These are phyloP conservation scores for Hygrophila difformis DNA, from an alignment of 257 asterid species.

Conservation along the genomic window DNA sequence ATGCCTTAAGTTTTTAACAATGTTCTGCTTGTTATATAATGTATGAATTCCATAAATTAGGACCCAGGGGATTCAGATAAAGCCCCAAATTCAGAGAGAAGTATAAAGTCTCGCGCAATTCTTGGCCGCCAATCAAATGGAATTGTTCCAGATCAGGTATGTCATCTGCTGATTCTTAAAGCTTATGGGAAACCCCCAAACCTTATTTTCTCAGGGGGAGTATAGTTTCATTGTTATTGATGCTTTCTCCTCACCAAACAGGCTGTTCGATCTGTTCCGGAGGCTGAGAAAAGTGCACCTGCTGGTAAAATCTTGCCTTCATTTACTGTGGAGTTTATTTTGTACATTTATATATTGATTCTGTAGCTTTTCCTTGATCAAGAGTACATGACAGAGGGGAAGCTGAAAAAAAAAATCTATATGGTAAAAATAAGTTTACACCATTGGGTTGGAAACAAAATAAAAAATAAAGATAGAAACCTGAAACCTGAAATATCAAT, in stretches of 20 bases:
- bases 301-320: too few species aligned
- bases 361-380: too few species aligned
- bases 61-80: conserved; percentile 60
- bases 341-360: too few species aligned
- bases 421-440: too few species aligned
- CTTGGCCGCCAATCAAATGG: conserved; percentile 82
- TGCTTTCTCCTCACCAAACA: conserved; percentile 27
- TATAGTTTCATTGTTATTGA: conserved; percentile 15
- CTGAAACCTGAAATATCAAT: too few species aligned
- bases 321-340: too few species aligned
- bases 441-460: too few species aligned
- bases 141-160: conserved; percentile 80
- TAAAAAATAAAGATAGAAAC: too few species aligned
- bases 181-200: neutral
- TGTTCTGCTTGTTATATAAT: conserved; percentile 9
- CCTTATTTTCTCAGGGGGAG: too few species aligned
- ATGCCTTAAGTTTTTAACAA: conserved; percentile 2
- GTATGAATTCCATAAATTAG: conserved; percentile 26
- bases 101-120: conserved; percentile 63
- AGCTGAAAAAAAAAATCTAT: too few species aligned
- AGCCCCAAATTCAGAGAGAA: conserved; percentile 61
- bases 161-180: conserved; percentile 6
- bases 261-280: conserved; percentile 60
- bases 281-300: conserved; percentile 50
- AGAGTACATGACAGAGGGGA: too few species aligned